Evolutionary conservation across 345 rosid genomes (phyloP).

Genomic region (Euclidium syriacum): DNA sequence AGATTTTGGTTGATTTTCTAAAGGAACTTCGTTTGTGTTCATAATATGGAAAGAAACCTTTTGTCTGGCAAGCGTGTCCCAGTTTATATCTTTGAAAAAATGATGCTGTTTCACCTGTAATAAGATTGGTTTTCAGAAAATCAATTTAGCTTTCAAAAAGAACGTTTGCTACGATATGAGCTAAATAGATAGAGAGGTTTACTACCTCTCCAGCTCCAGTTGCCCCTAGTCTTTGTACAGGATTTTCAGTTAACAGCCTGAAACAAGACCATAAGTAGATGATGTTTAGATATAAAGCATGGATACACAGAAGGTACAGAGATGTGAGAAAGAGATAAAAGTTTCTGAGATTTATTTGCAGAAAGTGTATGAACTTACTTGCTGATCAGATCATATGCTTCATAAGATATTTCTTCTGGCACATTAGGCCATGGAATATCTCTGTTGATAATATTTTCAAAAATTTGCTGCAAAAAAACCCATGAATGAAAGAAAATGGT

Average conservation of each 20-base stretch:
- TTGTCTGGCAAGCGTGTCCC: conserved; percentile 95
- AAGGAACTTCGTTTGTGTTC: neutral
- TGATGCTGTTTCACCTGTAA: conserved; percentile 76
- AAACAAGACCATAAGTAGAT: conserved; percentile 16
- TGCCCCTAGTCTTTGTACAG: conserved; percentile 89
- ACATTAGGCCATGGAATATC: conserved; percentile 86
- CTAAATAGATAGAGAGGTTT: neutral
- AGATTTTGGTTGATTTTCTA: neutral
- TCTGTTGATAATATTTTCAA: conserved; percentile 88
- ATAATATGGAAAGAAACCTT: conserved; percentile 43
- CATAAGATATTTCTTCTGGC: conserved; percentile 72
- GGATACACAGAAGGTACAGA: neutral
- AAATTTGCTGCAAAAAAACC: conserved; percentile 66
- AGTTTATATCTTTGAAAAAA: conserved; percentile 81
- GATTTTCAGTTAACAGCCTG: conserved; percentile 86
- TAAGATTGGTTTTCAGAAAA: conserved; percentile 20
- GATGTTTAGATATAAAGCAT: neutral
- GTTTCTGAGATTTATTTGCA: neutral
- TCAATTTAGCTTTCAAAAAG: neutral
- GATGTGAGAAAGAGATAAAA: neutral
- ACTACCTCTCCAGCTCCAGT: conserved; percentile 88
- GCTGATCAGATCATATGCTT: conserved; percentile 75
- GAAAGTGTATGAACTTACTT: conserved; percentile 52
- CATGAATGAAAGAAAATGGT: neutral
- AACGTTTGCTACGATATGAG: neutral